phyloP scores from a whole-genome alignment of 2,329 filamentous ascomycete genomes.

The Diaporthe sp. region DNA sequence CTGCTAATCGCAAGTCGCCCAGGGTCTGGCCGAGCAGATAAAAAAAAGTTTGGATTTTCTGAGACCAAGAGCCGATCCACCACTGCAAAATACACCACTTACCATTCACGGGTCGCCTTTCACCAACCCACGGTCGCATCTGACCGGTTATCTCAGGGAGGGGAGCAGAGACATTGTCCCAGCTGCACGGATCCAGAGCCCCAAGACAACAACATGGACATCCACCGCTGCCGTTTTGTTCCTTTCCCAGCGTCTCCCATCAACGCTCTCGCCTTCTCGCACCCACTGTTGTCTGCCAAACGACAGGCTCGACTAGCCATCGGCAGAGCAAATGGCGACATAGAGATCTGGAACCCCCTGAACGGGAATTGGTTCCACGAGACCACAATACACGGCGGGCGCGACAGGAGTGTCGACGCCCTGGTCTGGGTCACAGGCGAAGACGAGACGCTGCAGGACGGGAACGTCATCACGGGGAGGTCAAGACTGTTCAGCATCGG shows the following conservation, averaged over 20 bases:
- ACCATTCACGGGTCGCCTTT: conserved; percentile 25
- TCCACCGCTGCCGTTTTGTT: conserved; percentile 97
- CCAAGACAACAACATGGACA: conserved; percentile 76
- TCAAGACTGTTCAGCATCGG: conserved; percentile 96
- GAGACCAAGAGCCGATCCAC: background rate
- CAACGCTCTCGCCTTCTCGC: conserved; percentile 94
- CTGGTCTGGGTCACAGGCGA: conserved; percentile 92
- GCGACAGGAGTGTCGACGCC: conserved; percentile 89
- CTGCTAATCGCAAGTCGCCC: background rate
- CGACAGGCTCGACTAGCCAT: conserved; percentile 80
- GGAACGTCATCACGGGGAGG: conserved; percentile 75
- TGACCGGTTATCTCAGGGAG: conserved; percentile 29
- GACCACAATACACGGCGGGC: conserved; percentile 84
- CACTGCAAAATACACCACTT: conserved; percentile 17
- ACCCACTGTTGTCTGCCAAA: conserved; percentile 67
- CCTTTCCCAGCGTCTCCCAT: conserved; percentile 92
- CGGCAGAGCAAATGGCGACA: conserved; percentile 93
- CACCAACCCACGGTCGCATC: conserved; percentile 20
- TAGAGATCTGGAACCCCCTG: conserved; percentile 96
- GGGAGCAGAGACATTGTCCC: conserved; percentile 36
- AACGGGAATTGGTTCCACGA: conserved; percentile 91
- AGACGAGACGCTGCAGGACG: conserved; percentile 75
- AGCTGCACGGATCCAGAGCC: conserved; percentile 29
- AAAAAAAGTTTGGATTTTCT: conserved; percentile 42
- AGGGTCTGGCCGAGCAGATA: conserved; percentile 24